Base-by-base conservation (phyloP, 2,329 filamentous ascomycete genomes). In the Bipolaris gigantea region DNA sequence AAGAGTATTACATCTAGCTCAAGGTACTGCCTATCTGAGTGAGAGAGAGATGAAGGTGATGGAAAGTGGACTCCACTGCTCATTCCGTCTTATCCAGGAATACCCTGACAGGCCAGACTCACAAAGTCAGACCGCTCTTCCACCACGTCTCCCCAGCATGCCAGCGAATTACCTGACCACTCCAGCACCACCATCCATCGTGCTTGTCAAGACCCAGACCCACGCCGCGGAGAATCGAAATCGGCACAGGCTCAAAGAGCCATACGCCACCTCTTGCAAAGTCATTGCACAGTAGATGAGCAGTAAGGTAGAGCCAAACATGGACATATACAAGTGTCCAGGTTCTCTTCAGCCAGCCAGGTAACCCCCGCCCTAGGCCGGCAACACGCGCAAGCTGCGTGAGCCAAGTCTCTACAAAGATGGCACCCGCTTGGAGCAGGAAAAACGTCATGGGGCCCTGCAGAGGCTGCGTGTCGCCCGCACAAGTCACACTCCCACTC, bases 191-290 rank as follows among this genome's bases (percentile, higher is more conserved):
- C 80, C 84, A 87, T 1, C 80, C 75, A 64, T 89, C 85, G 0
- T 81, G 83, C 16, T 79, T 73, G 40, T 65, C 52, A 1, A 77
- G 76, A 0, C 88, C 89, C 32, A 87, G 77, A 0, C 89, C 87
- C 15, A 92, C 32, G 2, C 81, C 83, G 23, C 90, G 80, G n/a
- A 92, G 67, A 0, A 82, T 68, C 49, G 90, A 95, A 8, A 93
- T 60, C 0, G 92, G 90, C n/a, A 96, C 75, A 0, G 91, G 90
- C 73, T 97, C 91, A 57, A 85, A 85, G 13, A 95, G 73, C 89
- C 89, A 96, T 0, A 96, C 66, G 0, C 90, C 91, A 0, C 85
- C 83, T 10, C 81, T 79, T 0, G 87, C 82, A 69, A 96, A 86
- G 66, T 97, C 92, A 67, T 96, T 85, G 10, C 85, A 78, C n/a